A percentile compares a stretch with the other conserved stretches of the same genome.
Conservation (phyloP, 1,284 basidiomycete genomes). For the Hemileia vastatrix region DNA sequence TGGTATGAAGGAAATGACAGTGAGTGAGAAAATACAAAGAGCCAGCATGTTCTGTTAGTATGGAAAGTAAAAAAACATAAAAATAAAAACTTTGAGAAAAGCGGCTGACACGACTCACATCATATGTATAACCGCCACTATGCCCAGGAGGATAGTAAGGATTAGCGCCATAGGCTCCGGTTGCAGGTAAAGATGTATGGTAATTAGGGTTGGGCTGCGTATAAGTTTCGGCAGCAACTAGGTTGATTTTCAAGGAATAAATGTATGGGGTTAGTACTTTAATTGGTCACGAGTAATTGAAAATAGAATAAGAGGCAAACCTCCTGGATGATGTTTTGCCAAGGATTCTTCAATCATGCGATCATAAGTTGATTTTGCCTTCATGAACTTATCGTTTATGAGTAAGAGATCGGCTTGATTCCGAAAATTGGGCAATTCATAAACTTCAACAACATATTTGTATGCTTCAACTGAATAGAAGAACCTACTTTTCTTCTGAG, state of each 20-base stretch:
- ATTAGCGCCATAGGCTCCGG: neutral
- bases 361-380: conserved; percentile 37
- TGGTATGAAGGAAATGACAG: too few species aligned
- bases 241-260: neutral
- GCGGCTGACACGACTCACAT: neutral
- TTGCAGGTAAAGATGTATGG: neutral
- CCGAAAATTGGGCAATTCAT: neutral
- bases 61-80: neutral
- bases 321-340: conserved; percentile 16
- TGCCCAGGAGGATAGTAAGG: conserved; percentile 6
- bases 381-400: conserved; percentile 34
- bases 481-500: conserved; percentile 72
- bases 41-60: too few species aligned
- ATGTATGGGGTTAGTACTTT: neutral
- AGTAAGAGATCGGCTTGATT: conserved; percentile 31
- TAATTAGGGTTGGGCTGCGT: conserved; percentile 18
- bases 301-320: conserved; percentile 4
- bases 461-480: neutral
- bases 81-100: neutral
- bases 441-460: too few species aligned
- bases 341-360: conserved; percentile 28
- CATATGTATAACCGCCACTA: conserved; percentile 16
- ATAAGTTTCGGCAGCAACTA: conserved; percentile 18
- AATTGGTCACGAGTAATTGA: neutral
- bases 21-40: too few species aligned